These are phyloP conservation scores for Amborella trichopoda DNA, from an alignment of 164 flowering plant species.

Conservation along the genomic window DNA sequence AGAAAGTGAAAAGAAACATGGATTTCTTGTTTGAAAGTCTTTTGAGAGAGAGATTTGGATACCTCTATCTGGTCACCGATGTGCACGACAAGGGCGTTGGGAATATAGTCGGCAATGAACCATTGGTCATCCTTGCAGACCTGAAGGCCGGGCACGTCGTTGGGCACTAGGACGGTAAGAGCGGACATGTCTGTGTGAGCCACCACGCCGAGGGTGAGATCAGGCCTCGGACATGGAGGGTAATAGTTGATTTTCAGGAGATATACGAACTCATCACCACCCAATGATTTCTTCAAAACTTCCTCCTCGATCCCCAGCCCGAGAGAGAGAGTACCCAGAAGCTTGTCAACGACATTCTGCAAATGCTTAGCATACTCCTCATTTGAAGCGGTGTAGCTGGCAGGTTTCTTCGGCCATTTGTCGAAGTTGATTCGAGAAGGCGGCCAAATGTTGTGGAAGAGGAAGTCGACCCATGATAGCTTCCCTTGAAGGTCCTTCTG, in stretches of 20 bases:
- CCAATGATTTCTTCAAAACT: slow-evolving; percentile 17
- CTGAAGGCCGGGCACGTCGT: slow-evolving; percentile 35
- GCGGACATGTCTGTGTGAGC: slow-evolving; percentile 29
- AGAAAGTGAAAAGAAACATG: no score
- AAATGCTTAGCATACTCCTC: slow-evolving; percentile 38
- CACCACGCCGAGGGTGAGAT: slow-evolving; percentile 29
- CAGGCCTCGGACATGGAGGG: slow-evolving; percentile 42
- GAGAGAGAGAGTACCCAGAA: slow-evolving; percentile 23
- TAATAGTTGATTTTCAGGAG: slow-evolving; percentile 20
- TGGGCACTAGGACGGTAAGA: slow-evolving; percentile 26
- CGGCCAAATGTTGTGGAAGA: slow-evolving; percentile 77
- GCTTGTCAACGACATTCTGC: slow-evolving; percentile 28
- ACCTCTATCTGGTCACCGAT: slow-evolving; percentile 37
- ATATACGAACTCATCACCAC: slow-evolving; percentile 25
- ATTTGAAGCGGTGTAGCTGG: slow-evolving; percentile 35
- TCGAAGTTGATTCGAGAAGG: slow-evolving; percentile 37
- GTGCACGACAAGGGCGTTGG: slow-evolving; percentile 25
- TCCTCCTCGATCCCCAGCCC: slow-evolving; percentile 29
- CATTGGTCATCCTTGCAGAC: slow-evolving; percentile 22
- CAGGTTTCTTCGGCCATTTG: slow-evolving; percentile 75
- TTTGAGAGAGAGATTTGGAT: neutral
- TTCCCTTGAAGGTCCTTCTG: slow-evolving; percentile 57
- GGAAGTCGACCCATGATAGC: slow-evolving; percentile 68
- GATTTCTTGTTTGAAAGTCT: slow-evolving; percentile 26
- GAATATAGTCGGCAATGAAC: slow-evolving; percentile 22